Base-by-base conservation (phyloP, 768 basidiomycete genomes). In the Auricularia heimuer region DNA sequence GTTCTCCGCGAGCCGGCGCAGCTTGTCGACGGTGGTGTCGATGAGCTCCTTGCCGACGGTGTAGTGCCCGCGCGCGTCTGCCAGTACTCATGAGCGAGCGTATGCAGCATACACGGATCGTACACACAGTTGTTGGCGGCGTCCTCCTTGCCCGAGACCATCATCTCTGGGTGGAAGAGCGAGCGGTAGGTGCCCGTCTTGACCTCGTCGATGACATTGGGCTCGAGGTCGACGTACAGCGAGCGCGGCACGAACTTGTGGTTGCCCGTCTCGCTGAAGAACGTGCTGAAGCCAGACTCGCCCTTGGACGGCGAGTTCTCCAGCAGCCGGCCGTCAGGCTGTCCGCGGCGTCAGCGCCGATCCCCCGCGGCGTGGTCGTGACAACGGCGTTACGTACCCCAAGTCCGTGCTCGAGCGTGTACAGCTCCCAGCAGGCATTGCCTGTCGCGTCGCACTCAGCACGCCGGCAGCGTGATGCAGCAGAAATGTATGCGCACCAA, bases 371-470 rank as follows among this genome's bases (percentile, higher is more conserved):
- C 68, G 54, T 44, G 54, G 61, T 65, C 64, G 62, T 54, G 68
- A 68, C 62, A 33, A 60, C 34, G 14, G 35, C 35, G 21, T 33
- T n/a, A 82, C 91, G 74, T 75, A 96, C 95, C 78, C 87, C 92
- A 66, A 99, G 82, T 71, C 96, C 96, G 74, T 98, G 96, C 78
- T 99, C 96, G 73, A 98, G 83, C 70, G 94, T 97, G 81, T 98
- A 99, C 68, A 98, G 86, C 78, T 97, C 95, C 95, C 95, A 96
- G 82, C 94, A 98, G 70, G 96, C 94, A 78, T 97, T 98, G 71
- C 79, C 72, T 80, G 77, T 66, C 76, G 71, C 37, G 29, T 45
- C 34, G 14, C 24, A 18, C n/a, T 54, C 54, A 54, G 54, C 54
- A 7, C 39, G 39, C 3, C 39, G 8, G 12, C 39, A 14, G 39